Evolutionary conservation across 306 rosid genomes (phyloP).

Genomic region (Abrus precatorius): DNA sequence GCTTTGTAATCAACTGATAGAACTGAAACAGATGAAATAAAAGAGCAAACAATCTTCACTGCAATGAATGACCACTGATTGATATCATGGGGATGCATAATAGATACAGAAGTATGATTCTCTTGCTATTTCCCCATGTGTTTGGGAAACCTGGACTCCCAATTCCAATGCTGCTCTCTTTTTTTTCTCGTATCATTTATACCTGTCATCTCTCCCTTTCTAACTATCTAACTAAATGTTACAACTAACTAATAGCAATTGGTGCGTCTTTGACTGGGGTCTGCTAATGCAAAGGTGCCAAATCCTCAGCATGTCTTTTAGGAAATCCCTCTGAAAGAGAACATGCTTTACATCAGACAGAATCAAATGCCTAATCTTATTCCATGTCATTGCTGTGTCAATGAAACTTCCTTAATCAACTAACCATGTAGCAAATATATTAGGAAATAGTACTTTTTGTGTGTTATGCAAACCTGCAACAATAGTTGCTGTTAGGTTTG

Average conservation of each 20-base stretch:
- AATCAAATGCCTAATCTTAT: neutral
- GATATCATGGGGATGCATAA: neutral
- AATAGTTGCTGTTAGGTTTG: constrained; percentile 6
- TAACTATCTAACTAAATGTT: neutral
- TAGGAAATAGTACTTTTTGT: neutral
- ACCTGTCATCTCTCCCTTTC: neutral
- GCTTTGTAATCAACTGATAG: no score
- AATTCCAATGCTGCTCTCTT: neutral
- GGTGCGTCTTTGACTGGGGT: neutral
- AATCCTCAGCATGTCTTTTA: neutral
- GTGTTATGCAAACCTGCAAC: constrained; percentile 22
- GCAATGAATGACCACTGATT: neutral
- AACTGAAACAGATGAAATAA: no score
- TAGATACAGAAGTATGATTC: neutral
- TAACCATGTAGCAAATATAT: neutral
- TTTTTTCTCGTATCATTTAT: neutral
- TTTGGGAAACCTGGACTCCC: neutral
- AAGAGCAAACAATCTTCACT: neutral
- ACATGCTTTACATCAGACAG: neutral
- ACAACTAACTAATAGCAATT: neutral
- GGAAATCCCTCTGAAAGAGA: neutral
- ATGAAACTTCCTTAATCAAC: constrained; percentile 27
- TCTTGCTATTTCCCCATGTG: neutral
- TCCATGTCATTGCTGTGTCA: neutral
- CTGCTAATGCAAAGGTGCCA: neutral